These are phyloP conservation scores for Hansenula sp. DNA, from an alignment of 1,139 yeast species.

Conservation along the genomic window DNA sequence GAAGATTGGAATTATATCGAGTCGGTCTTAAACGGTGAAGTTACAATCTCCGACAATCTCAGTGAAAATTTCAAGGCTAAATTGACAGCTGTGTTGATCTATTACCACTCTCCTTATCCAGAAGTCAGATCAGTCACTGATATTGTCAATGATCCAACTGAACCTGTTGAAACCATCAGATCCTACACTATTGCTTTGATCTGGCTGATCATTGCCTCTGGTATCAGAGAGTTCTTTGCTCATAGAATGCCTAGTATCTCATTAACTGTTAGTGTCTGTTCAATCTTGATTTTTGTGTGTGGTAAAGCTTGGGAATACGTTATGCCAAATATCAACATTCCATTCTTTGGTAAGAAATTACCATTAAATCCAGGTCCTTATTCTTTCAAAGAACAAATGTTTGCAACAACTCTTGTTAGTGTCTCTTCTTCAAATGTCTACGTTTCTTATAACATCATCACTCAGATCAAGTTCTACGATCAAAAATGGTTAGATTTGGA, in stretches of 20 bases:
- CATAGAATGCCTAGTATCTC: constrained; percentile 50
- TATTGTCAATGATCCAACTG: constrained; percentile 45
- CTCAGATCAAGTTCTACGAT: constrained; percentile 34
- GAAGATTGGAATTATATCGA: constrained; percentile 29
- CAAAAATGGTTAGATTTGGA: constrained; percentile 39
- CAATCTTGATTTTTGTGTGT: constrained; percentile 53
- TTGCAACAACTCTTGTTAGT: constrained; percentile 44
- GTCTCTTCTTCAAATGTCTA: constrained; percentile 46
- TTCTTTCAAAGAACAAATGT: constrained; percentile 67
- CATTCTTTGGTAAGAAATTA: constrained; percentile 31
- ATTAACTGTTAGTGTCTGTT: constrained; percentile 44
- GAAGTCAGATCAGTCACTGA: constrained; percentile 59
- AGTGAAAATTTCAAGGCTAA: constrained; percentile 28
- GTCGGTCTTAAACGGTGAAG: constrained; percentile 20
- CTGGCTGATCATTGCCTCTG: constrained; percentile 54
- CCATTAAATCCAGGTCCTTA: constrained; percentile 59
- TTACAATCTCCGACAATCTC: constrained; percentile 4
- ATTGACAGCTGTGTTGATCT: constrained; percentile 41
- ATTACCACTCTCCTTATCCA: constrained; percentile 57
- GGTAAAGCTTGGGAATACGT: constrained; percentile 37
- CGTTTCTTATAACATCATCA: constrained; percentile 54
- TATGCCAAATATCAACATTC: constrained; percentile 47
- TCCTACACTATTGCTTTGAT: constrained; percentile 50
- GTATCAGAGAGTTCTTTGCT: constrained; percentile 53
- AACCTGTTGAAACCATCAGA: constrained; percentile 52